Conservation (phyloP, 2,329 filamentous ascomycete species). For the Volutella citrinella region DNA sequence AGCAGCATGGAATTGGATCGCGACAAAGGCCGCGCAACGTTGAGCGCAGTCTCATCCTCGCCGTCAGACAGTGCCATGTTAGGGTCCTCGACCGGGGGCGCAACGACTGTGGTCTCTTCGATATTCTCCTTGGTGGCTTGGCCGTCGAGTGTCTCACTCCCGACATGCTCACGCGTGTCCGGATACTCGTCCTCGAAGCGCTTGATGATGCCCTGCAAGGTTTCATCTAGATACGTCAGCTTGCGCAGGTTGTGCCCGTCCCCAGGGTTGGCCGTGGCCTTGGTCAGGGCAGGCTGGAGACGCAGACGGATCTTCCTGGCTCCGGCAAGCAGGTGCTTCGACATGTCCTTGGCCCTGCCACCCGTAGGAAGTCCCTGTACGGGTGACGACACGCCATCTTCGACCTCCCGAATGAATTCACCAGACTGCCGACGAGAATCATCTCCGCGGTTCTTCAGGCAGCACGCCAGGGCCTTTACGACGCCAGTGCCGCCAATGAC, state of each 20-base stretch:
- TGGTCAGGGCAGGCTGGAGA: slow-evolving; percentile 77
- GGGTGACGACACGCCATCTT: slow-evolving; percentile 47
- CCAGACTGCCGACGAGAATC: slow-evolving; percentile 55
- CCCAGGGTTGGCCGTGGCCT: slow-evolving; percentile 64
- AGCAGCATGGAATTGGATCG: slow-evolving; percentile 53
- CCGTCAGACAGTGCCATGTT: slow-evolving; percentile 40
- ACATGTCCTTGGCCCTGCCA: slow-evolving; percentile 83
- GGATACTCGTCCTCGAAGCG: slow-evolving; percentile 97
- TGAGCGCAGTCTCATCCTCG: slow-evolving; percentile 47
- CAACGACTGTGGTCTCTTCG: slow-evolving; percentile 20
- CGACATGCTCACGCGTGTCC: slow-evolving; percentile 62
- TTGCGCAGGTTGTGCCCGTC: slow-evolving; percentile 78
- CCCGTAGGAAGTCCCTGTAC: slow-evolving; percentile 36
- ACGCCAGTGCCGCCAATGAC: slow-evolving; percentile 94
- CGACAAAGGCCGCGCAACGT: slow-evolving; percentile 39
- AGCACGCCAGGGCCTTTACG: slow-evolving; percentile 89
- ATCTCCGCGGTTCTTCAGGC: slow-evolving; percentile 72
- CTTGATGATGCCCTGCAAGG: slow-evolving; percentile 85
- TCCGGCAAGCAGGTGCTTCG: slow-evolving; percentile 80
- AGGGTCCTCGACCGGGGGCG: slow-evolving; percentile 32
- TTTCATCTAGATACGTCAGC: slow-evolving; percentile 85
- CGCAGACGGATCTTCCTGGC: slow-evolving; percentile 84
- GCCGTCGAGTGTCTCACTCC: too few relatives aligned
- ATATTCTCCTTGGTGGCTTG: slow-evolving; percentile 9
- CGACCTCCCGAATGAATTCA: slow-evolving; percentile 51